Percentiles rank a stretch among this genome's conserved stretches.
These are phyloP conservation scores for Flaveria linearis DNA, from an alignment of 129 eudicot species.

Conservation along the genomic window DNA sequence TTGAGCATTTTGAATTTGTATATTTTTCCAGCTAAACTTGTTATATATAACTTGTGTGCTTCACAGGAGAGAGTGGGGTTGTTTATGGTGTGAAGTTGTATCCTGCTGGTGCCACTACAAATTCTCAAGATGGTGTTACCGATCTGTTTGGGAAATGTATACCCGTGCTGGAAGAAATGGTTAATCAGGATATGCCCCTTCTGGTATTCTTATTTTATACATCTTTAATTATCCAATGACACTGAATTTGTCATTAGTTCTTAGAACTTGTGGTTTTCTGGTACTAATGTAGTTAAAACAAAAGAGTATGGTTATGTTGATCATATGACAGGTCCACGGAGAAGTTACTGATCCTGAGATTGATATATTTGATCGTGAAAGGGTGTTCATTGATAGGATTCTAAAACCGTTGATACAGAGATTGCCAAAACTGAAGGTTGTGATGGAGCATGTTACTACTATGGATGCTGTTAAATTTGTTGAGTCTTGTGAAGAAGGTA, in stretches of 20 bases:
- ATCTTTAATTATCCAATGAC: not conserved
- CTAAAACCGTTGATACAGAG: slow-evolving; percentile 69
- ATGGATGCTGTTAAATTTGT: slow-evolving; percentile 87
- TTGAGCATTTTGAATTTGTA: not conserved
- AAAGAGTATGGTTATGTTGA: not conserved
- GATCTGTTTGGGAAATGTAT: slow-evolving; percentile 92
- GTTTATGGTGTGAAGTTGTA: slow-evolving; percentile 88
- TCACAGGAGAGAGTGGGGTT: slow-evolving; percentile 85
- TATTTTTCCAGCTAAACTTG: not conserved
- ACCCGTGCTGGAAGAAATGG: slow-evolving; percentile 91
- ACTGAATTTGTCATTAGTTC: not conserved
- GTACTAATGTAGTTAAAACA: too few relatives aligned
- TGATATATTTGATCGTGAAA: slow-evolving; percentile 95
- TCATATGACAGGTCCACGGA: slow-evolving; percentile 76
- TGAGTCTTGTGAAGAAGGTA: slow-evolving; percentile 81
- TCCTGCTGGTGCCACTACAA: slow-evolving; percentile 99
- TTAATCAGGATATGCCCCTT: slow-evolving; percentile 84
- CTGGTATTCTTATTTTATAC: slow-evolving; percentile 47
- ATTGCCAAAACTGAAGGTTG: slow-evolving; percentile 79
- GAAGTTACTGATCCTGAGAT: slow-evolving; percentile 84
- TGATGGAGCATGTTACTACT: slow-evolving; percentile 98
- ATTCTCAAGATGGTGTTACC: slow-evolving; percentile 99
- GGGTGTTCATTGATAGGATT: slow-evolving; percentile 75
- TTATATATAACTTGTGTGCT: slow-evolving; percentile 3
- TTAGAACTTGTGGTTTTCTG: not conserved